Evolutionary conservation across 1,139 yeast genomes (phyloP).

Genomic region (Taphrina sp.): DNA sequence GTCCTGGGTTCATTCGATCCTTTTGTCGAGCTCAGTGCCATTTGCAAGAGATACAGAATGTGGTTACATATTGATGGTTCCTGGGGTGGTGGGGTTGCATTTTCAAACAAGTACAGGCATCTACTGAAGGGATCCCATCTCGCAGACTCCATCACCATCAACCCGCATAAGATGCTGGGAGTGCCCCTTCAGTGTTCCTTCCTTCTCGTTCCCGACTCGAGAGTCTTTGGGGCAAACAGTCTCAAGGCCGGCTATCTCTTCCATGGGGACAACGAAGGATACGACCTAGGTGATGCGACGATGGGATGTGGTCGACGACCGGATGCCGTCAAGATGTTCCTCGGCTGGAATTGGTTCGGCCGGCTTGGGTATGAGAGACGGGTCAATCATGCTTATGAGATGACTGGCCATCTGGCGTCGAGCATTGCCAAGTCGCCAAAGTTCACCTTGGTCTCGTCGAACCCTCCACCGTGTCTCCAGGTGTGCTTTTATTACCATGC

Average conservation of each 20-base stretch:
- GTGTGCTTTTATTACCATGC: constrained; percentile 77
- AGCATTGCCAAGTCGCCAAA: constrained; percentile 45
- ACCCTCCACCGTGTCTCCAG: constrained; percentile 75
- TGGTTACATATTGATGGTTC: constrained; percentile 90
- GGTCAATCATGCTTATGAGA: constrained; percentile 68
- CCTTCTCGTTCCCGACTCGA: constrained; percentile 66
- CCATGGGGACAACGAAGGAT: constrained; percentile 58
- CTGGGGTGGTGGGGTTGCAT: constrained; percentile 86
- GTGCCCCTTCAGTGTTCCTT: constrained; percentile 78
- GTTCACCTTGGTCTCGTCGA: constrained; percentile 56
- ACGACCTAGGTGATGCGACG: constrained; percentile 83
- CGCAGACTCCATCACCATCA: constrained; percentile 78
- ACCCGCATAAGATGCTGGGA: constrained; percentile 90
- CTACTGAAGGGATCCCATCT: constrained; percentile 59
- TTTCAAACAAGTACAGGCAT: constrained; percentile 53
- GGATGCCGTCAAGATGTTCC: constrained; percentile 73
- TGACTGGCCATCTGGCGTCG: constrained; percentile 60
- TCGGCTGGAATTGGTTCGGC: constrained; percentile 84
- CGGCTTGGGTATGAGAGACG: constrained; percentile 54
- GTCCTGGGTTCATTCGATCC: constrained; percentile 83
- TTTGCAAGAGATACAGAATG: constrained; percentile 56
- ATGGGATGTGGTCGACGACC: constrained; percentile 92
- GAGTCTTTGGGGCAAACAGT: constrained; percentile 71
- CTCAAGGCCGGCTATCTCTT: constrained; percentile 77
- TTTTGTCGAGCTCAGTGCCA: constrained; percentile 53